These are phyloP conservation scores for Colletotrichum filicis DNA, from an alignment of 2,329 filamentous ascomycete species.

Conservation along the genomic window DNA sequence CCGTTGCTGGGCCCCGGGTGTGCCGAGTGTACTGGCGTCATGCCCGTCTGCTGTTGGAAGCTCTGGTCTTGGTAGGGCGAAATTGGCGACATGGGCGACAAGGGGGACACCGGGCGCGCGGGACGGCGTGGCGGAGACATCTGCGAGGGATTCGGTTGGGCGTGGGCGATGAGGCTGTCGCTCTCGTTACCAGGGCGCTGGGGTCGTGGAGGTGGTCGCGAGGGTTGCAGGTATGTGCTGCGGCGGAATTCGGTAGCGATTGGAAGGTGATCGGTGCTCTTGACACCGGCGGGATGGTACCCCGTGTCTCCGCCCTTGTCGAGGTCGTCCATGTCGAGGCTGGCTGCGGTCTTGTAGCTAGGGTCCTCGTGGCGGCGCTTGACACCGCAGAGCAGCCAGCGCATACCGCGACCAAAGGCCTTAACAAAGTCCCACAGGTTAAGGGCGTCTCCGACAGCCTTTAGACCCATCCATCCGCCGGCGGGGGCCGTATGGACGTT, in stretches of 20 bases:
- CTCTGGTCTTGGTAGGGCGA: conserved; percentile 22
- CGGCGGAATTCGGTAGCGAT: conserved; percentile 52
- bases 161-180: conserved; percentile 54
- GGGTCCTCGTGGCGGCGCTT: conserved; percentile 66
- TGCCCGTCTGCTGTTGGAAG: conserved; percentile 11
- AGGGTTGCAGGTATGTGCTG: conserved; percentile 39
- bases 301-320: conserved; percentile 40
- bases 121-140: conserved; percentile 28
- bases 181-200: conserved; percentile 48
- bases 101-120: conserved; percentile 6
- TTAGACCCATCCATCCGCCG: conserved; percentile 72
- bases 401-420: conserved; percentile 79
- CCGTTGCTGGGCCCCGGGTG: background rate
- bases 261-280: conserved; percentile 52
- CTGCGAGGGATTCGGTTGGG: conserved; percentile 40
- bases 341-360: conserved; percentile 57
- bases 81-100: conserved; percentile 24
- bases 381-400: conserved; percentile 83
- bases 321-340: conserved; percentile 51
- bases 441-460: conserved; percentile 76
- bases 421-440: conserved; percentile 88
- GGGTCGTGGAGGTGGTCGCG: conserved; percentile 36
- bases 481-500: conserved; percentile 62
- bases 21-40: conserved; percentile 11
- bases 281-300: conserved; percentile 40